phyloP scores from a whole-genome alignment of 2,329 filamentous ascomycete species.

The Diaporthe ampelina region DNA sequence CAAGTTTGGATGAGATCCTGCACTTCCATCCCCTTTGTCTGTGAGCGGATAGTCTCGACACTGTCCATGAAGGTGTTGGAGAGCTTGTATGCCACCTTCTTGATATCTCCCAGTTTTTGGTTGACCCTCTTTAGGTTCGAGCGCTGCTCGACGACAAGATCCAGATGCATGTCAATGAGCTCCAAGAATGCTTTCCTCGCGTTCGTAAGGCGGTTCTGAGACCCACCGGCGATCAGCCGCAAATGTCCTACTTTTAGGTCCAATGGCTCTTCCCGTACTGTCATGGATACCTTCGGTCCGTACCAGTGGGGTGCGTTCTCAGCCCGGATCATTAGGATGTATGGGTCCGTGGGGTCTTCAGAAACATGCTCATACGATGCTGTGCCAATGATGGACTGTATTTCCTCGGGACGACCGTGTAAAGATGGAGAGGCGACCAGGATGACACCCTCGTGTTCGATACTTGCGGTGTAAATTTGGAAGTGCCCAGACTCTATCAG shows the following conservation, averaged over 20 bases:
- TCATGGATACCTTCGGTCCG: conserved; percentile 79
- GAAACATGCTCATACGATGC: conserved; percentile 67
- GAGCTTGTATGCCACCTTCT: conserved; percentile 94
- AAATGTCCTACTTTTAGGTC: conserved; percentile 90
- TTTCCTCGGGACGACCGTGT: conserved; percentile 81
- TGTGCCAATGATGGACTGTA: conserved; percentile 86
- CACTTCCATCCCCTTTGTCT: conserved; percentile 87
- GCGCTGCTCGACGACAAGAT: conserved; percentile 90
- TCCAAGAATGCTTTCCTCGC: conserved; percentile 85
- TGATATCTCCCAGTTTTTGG: conserved; percentile 90
- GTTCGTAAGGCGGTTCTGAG: conserved; percentile 81
- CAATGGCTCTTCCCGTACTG: conserved; percentile 81
- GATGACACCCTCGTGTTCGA: conserved; percentile 82
- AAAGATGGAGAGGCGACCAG: conserved; percentile 88
- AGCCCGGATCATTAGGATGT: conserved; percentile 86
- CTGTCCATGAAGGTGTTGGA: conserved; percentile 99
- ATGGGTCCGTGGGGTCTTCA: conserved; percentile 84
- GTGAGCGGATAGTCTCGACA: conserved; percentile 90
- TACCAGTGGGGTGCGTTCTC: conserved; percentile 86
- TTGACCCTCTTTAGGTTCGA: conserved; percentile 96
- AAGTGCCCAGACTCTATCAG: conserved; percentile 89
- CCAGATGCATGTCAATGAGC: conserved; percentile 85
- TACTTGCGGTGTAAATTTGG: conserved; percentile 79
- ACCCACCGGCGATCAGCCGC: conserved; percentile 89
- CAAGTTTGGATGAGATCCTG: conserved; percentile 98